Evolutionary conservation across 1,284 basidiomycete species (phyloP).

Genomic region (Ceratobasidium theobromae): DNA sequence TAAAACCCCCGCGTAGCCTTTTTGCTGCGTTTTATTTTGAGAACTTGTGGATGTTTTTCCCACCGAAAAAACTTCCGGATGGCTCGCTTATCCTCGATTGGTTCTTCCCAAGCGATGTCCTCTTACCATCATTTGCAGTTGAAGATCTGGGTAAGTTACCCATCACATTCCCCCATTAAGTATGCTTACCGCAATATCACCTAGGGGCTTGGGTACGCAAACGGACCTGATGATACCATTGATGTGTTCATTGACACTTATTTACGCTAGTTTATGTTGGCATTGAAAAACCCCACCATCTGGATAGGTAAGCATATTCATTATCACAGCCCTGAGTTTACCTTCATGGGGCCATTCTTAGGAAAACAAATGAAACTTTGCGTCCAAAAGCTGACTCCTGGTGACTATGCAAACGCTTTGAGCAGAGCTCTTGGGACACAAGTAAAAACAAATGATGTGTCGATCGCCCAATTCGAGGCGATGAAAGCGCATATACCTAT

Average conservation of each 20-base stretch:
- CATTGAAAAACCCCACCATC: background rate
- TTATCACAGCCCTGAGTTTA: background rate
- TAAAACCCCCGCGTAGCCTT: background rate
- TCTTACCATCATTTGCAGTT: background rate
- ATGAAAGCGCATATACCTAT: background rate
- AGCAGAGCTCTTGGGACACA: background rate
- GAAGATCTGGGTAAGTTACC: conserved; percentile 1
- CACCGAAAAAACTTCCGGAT: background rate
- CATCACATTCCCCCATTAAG: no score
- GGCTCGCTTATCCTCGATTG: background rate
- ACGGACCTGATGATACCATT: background rate
- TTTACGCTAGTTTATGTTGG: background rate
- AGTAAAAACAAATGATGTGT: background rate
- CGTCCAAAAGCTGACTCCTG: background rate
- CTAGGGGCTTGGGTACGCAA: background rate
- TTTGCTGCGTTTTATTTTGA: background rate
- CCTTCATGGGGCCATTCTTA: background rate
- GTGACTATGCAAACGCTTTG: background rate
- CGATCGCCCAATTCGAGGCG: background rate
- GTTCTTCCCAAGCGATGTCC: conserved; percentile 4
- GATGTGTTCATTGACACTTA: background rate
- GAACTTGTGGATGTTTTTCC: conserved; percentile 13
- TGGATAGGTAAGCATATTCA: background rate
- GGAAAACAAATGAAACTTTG: background rate
- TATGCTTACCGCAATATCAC: background rate